phyloP scores from a whole-genome alignment of 306 rosid species.

The Cucumis melo region DNA sequence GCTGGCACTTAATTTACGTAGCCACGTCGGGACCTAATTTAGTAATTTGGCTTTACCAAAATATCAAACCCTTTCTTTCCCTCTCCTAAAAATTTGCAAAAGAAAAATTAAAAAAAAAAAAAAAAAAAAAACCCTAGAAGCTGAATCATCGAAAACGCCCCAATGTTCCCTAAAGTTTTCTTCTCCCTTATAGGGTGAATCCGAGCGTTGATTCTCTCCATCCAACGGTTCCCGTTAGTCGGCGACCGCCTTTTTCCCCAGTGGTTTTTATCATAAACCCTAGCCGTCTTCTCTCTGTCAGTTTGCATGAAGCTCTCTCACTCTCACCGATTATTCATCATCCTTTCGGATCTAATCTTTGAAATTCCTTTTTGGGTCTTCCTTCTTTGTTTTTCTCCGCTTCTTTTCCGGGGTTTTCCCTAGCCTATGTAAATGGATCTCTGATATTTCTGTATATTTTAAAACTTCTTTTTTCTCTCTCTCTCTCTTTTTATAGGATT shows the following conservation, averaged over 20 bases:
- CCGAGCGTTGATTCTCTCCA: slow-evolving; percentile 15
- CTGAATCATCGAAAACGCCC: neutral
- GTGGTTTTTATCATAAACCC: slow-evolving; percentile 84
- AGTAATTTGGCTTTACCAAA: neutral
- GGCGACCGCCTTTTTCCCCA: slow-evolving; percentile 22
- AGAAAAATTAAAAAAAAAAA: neutral
- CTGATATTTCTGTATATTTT: neutral
- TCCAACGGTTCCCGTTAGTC: slow-evolving; percentile 33
- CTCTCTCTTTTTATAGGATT: neutral
- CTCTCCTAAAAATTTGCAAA: neutral
- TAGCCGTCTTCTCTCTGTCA: slow-evolving; percentile 34
- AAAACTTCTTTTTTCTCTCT: too few relatives aligned
- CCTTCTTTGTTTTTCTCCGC: neutral
- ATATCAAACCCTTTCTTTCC: neutral
- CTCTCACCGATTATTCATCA: slow-evolving; percentile 4
- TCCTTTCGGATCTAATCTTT: slow-evolving; percentile 11
- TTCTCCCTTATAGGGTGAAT: slow-evolving; percentile 7
- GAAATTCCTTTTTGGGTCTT: neutral
- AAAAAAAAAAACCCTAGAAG: neutral
- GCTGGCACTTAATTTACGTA: neutral
- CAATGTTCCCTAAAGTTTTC: neutral
- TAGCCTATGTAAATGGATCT: neutral
- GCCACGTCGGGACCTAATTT: neutral
- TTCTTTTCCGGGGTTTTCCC: neutral
- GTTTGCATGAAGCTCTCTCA: slow-evolving; percentile 1